Evolutionary conservation across 352 stramenopile genomes (phyloP), one percentile per base, ranked within the genome.

Genomic region (Globisporangium acanthophoron): DNA sequence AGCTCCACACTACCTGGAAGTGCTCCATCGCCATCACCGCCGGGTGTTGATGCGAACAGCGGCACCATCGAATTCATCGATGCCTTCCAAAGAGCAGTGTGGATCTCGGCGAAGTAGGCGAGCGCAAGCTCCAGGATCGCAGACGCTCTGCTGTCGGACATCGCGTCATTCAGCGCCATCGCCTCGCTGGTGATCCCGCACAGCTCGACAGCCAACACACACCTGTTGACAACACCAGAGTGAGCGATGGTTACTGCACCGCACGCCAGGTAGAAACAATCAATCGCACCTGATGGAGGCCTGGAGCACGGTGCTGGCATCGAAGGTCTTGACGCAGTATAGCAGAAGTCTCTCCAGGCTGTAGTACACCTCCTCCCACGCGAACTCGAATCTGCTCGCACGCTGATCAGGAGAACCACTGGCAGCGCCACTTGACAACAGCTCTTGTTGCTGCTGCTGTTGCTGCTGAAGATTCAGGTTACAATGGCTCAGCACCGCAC

Each of bases 141-240:
- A 5, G 43, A 60, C 20, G 24, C 31, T 39, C 44, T 33, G 7
- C 9, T 52, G 37, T 49, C 40, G 29, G 21, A 9, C 18, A 29
- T 2, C 5, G 44, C 11, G 59, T 61, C 46, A 27, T 66, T 69
- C 20, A 66, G n/a, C 9, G 27, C 21, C 20, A 78, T 8, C 2
- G 71, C 40, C 64, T 91, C 78, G 56, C 75, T 72, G 8, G 86
- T 27, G 39, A 91, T 78, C 31, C 78, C 79, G 35, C 76, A 78
- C 7, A 84, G 67, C 44, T 93, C 84, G 31, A 85, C 81, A 52
- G 84, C 51, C 41, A 90, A 51, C 24, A 93, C 80, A 40, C 76
- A 91, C 27, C 82, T 92, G 46, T 29, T 70, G 39, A 56, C 40
- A 59, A 58, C 45, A 44, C 58, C 11, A 59, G 53, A 39, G 43